Evolutionary conservation across 2,329 filamentous ascomycete genomes (phyloP).

Genomic region (Xylaria sp.): DNA sequence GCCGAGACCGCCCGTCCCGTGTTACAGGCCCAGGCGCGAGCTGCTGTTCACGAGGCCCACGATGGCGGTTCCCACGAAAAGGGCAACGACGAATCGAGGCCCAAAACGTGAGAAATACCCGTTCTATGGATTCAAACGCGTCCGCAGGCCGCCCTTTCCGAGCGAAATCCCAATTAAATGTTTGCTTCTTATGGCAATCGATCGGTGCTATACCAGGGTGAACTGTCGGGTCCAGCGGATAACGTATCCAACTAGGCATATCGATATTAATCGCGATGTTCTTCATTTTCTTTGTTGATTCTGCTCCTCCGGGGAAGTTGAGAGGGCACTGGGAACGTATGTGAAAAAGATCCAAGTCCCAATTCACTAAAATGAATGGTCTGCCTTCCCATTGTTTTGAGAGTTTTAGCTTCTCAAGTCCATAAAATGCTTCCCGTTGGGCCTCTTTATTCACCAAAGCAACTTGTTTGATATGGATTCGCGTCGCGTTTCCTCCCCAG

Average conservation of each 20-base stretch:
- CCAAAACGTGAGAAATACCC: not conserved
- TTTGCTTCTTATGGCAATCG: not conserved
- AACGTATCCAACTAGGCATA: not conserved
- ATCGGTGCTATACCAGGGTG: too few species aligned
- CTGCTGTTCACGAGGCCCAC: too few species aligned
- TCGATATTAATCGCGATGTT: not conserved
- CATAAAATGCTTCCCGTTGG: not conserved
- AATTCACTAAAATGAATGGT: not conserved
- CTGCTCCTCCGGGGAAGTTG: not conserved
- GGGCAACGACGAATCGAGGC: not conserved
- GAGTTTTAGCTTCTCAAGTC: not conserved
- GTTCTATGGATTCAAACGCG: not conserved
- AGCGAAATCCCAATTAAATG: not conserved
- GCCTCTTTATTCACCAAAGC: slow-evolving; percentile 11
- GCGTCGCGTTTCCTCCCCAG: too few species aligned
- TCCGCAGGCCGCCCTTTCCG: not conserved
- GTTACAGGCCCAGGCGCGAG: too few species aligned
- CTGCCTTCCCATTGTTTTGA: not conserved
- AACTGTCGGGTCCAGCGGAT: too few species aligned
- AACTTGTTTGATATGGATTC: not conserved
- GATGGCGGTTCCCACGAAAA: too few species aligned
- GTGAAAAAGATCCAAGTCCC: not conserved
- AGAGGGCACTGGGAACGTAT: not conserved
- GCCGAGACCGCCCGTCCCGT: too few species aligned
- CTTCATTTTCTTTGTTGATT: not conserved